phyloP scores from a whole-genome alignment of 768 basidiomycete species.

The Leccinum arenicola region DNA sequence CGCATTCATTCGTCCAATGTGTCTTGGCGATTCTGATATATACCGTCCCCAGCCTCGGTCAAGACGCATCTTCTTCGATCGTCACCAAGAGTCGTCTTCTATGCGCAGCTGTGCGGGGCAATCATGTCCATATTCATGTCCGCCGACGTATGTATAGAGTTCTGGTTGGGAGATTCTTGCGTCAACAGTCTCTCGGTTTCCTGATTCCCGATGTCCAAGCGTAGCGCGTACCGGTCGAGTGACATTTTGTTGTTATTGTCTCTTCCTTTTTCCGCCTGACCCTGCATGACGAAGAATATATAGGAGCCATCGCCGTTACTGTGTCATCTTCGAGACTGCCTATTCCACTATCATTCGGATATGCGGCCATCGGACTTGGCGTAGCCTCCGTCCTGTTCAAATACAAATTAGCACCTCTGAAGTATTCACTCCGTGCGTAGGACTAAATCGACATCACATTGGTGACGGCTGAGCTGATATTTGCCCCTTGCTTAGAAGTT shows the following conservation, averaged over 20 bases:
- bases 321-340: background rate
- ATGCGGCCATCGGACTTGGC: background rate
- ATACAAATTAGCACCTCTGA: background rate
- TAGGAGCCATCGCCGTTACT: background rate
- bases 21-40: too few species aligned
- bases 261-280: background rate
- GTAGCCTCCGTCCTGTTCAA: background rate
- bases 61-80: too few species aligned
- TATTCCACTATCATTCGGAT: background rate
- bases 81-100: too few species aligned
- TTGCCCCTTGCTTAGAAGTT: too few species aligned
- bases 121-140: slow-evolving; percentile 4
- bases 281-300: too few species aligned
- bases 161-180: slow-evolving; percentile 1
- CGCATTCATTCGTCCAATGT: too few species aligned
- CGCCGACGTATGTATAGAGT: background rate
- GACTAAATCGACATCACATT: too few species aligned
- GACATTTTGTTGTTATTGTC: background rate
- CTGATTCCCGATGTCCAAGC: slow-evolving; percentile 3
- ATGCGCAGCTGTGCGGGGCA: background rate
- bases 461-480: too few species aligned
- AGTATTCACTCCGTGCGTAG: slow-evolving; percentile 2
- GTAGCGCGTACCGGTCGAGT: background rate
- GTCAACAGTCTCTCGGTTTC: slow-evolving; percentile 1
- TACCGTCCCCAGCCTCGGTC: too few species aligned